Base-by-base conservation (phyloP, 805 yeast species). In the Pichia heedii region DNA sequence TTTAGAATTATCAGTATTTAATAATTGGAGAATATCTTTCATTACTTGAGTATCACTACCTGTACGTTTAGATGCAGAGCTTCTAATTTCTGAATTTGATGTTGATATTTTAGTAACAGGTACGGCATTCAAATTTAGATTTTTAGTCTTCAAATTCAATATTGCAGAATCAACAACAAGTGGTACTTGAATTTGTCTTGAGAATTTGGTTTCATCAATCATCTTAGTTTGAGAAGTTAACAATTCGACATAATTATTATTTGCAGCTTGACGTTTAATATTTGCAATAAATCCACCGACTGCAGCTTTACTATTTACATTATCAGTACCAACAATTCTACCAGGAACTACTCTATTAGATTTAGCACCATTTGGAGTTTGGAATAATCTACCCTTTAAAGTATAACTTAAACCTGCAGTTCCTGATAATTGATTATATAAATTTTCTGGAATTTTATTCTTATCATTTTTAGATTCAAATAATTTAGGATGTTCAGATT, bases 331-430 rank as follows among this genome's bases (percentile, higher is more conserved):
- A 37, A 75, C 65, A 37, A 76, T 63, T 68, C 95, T 77, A 46
- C 90, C 94, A 15, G 88, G 84, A 18, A 76, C 77, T 35, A 81
- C 68, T 42, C 65, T 65, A 12, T 64, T 61, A 44, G 70, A 62
- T 38, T 72, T 65, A 21, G 77, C 62, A 40, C 95, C 95, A 54
- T 80, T 76, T 20, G 94, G 93, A 4, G 83, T 69, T 58, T 77
- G 82, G 45, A 67, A 57, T 33, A 86, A 64, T 58, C 86, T 73
- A 7, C 95, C 95, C 45, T 70, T 73, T 48, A 82, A 72, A 33
- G 68, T 69, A 54, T 84, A 86, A 2, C 85, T 73, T 47, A 85
- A 69, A 7, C 95, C 95, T 24, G 83, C 95, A 8, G 84, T 75
- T 27, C 88, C 94, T 42, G 80, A 55, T 15, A 57, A 49, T 44